These are phyloP conservation scores for Triticum turgidum DNA, from an alignment of 176 grass and related monocot genomes.

Conservation along the genomic window DNA sequence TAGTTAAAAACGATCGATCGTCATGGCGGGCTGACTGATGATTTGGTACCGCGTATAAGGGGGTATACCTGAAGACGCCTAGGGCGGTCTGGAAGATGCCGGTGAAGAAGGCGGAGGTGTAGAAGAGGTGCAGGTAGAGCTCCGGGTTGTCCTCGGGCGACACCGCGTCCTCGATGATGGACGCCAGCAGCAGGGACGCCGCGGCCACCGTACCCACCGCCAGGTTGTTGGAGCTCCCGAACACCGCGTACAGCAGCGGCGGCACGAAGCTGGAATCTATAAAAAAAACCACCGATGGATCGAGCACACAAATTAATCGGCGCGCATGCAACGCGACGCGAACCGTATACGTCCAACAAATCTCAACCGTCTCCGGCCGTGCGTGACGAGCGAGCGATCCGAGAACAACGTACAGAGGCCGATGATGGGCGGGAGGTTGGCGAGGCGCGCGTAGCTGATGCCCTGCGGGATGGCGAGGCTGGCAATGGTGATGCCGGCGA, in stretches of 20 bases:
- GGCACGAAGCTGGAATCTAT: constrained; percentile 94
- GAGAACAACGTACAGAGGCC: constrained; percentile 62
- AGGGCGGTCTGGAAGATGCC: constrained; percentile 75
- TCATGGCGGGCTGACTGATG: too few species aligned
- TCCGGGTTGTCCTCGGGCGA: constrained; percentile 40
- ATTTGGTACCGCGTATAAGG: neutral
- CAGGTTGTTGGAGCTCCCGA: constrained; percentile 88
- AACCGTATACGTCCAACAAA: neutral
- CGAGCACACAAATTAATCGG: neutral
- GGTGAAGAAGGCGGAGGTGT: constrained; percentile 91
- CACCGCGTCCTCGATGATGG: constrained; percentile 61
- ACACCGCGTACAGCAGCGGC: constrained; percentile 84
- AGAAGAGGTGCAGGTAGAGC: constrained; percentile 71
- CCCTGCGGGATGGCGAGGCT: constrained; percentile 98
- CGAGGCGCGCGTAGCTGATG: constrained; percentile 95
- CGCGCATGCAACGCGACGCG: neutral
- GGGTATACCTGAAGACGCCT: constrained; percentile 63
- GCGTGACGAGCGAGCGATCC: neutral
- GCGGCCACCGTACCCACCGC: constrained; percentile 93
- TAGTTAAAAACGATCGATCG: too few species aligned
- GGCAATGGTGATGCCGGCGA: constrained; percentile 92
- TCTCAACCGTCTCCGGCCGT: neutral
- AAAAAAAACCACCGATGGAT: neutral
- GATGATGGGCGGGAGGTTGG: constrained; percentile 79
- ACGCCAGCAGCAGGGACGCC: constrained; percentile 78